These are phyloP conservation scores for Rhynchospora tenuis DNA, from an alignment of 176 grass and related monocot genomes.

Conservation along the genomic window DNA sequence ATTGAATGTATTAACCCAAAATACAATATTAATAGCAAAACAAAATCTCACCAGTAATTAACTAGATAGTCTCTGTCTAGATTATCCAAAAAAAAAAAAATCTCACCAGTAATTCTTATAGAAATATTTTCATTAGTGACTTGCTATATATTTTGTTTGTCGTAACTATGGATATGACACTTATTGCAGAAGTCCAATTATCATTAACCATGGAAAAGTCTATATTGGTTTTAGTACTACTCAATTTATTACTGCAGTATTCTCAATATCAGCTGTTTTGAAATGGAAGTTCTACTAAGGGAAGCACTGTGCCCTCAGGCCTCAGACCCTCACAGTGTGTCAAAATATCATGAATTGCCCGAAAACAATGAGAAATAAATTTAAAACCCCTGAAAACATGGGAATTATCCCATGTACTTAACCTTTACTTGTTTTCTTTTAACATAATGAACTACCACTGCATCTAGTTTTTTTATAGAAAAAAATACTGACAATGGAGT, in stretches of 20 bases:
- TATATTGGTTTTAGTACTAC: neutral
- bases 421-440: neutral
- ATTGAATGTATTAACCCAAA: neutral
- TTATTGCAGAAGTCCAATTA: neutral
- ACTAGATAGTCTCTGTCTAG: too few relatives aligned
- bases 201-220: neutral
- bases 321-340: neutral
- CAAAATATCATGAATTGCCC: neutral
- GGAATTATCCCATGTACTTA: neutral
- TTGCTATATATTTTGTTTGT: neutral
- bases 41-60: neutral
- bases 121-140: neutral
- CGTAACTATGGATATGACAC: neutral
- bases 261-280: neutral
- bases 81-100: too few relatives aligned
- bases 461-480: slow-evolving; percentile 1
- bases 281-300: neutral
- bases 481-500: neutral
- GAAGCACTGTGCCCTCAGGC: too few relatives aligned
- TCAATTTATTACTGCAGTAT: neutral
- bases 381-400: neutral
- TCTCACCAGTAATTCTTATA: neutral
- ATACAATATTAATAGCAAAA: slow-evolving; percentile 8
- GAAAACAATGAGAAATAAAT: neutral
- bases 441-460: slow-evolving; percentile 19